Evolutionary conservation across 305 asterid species (phyloP).

Genomic region (Fraxinus platypoda): DNA sequence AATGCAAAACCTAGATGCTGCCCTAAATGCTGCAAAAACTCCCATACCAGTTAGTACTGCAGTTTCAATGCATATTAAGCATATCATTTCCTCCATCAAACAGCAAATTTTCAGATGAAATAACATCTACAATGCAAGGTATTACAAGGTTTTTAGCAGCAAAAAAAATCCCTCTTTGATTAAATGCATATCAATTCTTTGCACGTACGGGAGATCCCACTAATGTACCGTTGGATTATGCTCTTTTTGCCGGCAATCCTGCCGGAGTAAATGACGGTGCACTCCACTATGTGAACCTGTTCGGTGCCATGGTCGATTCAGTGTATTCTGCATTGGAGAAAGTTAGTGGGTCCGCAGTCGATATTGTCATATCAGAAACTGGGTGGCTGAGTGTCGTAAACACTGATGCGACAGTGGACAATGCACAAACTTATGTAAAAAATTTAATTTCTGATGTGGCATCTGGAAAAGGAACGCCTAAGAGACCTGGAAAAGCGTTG

Average conservation of each 20-base stretch:
- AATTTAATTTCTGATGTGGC: slow-evolving; percentile 18
- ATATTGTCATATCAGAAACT: slow-evolving; percentile 21
- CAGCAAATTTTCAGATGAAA: background rate
- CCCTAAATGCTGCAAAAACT: too few species aligned
- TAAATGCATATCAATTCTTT: slow-evolving; percentile 21
- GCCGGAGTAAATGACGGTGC: background rate
- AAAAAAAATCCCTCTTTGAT: slow-evolving; percentile 7
- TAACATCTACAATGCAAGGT: background rate
- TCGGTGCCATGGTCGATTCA: slow-evolving; percentile 27
- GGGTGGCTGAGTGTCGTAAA: slow-evolving; percentile 33
- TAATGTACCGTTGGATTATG: slow-evolving; percentile 9
- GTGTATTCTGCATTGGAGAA: slow-evolving; percentile 24
- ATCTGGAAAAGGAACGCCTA: slow-evolving; percentile 28
- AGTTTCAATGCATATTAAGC: slow-evolving; percentile 11
- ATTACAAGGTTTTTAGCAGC: slow-evolving; percentile 13
- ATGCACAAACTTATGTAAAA: slow-evolving; percentile 27
- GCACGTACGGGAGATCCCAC: slow-evolving; percentile 9
- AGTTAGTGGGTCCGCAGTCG: background rate
- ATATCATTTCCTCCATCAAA: slow-evolving; percentile 29
- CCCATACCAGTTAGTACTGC: slow-evolving; percentile 18
- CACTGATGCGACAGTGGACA: slow-evolving; percentile 16
- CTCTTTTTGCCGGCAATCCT: background rate
- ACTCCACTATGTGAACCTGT: slow-evolving; percentile 11
- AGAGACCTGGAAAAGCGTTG: slow-evolving; percentile 26
- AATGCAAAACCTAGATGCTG: slow-evolving; percentile 17